A percentile compares a stretch with the other conserved stretches of the same genome.
These are phyloP conservation scores for Clonostachys byssicola DNA, from an alignment of 2,329 filamentous ascomycete species.

Conservation along the genomic window DNA sequence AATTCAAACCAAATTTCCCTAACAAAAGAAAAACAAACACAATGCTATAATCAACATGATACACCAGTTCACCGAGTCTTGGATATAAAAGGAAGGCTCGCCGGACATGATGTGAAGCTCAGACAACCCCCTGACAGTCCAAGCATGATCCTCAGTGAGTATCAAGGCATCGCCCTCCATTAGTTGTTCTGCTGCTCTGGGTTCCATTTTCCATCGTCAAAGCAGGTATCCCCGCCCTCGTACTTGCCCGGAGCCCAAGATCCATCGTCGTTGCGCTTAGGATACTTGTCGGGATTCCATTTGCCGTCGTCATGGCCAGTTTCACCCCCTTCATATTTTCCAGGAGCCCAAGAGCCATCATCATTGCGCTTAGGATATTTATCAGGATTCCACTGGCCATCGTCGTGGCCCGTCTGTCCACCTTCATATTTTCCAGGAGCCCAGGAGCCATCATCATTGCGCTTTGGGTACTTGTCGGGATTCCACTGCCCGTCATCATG, in stretches of 20 bases:
- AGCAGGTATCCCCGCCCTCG: not conserved
- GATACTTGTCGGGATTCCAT: not conserved
- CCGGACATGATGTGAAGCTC: too few species aligned
- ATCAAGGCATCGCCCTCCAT: too few species aligned
- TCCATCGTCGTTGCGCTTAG: not conserved
- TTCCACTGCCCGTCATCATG: not conserved
- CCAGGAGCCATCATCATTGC: conserved; percentile 1
- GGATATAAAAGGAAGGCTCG: too few species aligned
- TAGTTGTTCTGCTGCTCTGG: too few species aligned
- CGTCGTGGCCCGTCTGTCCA: not conserved
- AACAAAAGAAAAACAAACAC: too few species aligned
- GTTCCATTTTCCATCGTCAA: too few species aligned
- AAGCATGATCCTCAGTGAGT: too few species aligned
- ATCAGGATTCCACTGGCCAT: not conserved
- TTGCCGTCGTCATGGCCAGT: not conserved
- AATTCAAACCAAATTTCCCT: too few species aligned
- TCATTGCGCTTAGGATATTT: not conserved
- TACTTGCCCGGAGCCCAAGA: not conserved
- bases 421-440: conserved; percentile 3
- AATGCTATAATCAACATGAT: too few species aligned
- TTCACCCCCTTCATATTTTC: not conserved
- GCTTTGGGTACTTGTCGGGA: not conserved
- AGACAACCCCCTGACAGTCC: too few species aligned
- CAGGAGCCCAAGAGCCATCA: not conserved
- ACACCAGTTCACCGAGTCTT: too few species aligned